phyloP scores from a whole-genome alignment of 1,139 yeast species.

The Yamadazyma sp. region DNA sequence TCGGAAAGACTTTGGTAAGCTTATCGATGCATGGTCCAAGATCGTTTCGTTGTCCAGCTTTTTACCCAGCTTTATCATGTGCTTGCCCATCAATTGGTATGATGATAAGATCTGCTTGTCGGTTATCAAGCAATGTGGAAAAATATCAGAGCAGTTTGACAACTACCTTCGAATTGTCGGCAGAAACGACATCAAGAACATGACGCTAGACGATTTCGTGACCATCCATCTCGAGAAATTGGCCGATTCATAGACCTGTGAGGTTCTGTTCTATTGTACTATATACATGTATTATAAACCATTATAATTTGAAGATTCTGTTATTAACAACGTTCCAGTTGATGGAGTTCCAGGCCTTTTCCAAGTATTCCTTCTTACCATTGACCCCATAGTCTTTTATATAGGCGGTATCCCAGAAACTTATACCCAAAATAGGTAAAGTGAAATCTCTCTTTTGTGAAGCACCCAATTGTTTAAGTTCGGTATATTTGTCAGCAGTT shows the following conservation, averaged over 20 bases:
- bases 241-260: neutral
- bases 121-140: slow-evolving; percentile 30
- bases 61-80: slow-evolving; percentile 30
- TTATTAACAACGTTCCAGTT: slow-evolving; percentile 84
- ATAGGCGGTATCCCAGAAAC: slow-evolving; percentile 88
- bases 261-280: slow-evolving; percentile 4
- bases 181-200: slow-evolving; percentile 10
- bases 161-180: slow-evolving; percentile 22
- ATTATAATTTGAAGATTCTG: slow-evolving; percentile 49
- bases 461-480: slow-evolving; percentile 46
- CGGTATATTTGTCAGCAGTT: slow-evolving; percentile 48
- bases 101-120: slow-evolving; percentile 25
- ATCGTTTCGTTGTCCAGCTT: slow-evolving; percentile 28
- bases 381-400: slow-evolving; percentile 77
- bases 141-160: slow-evolving; percentile 21
- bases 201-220: slow-evolving; percentile 12
- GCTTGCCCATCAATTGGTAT: slow-evolving; percentile 39
- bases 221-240: slow-evolving; percentile 15
- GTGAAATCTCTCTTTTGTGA: slow-evolving; percentile 60
- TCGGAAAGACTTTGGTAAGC: slow-evolving; percentile 11
- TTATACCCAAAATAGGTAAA: slow-evolving; percentile 76
- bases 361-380: slow-evolving; percentile 73
- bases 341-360: slow-evolving; percentile 73
- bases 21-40: slow-evolving; percentile 25
- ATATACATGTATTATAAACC: slow-evolving; percentile 8